Evolutionary conservation across 202 grass and related monocot genomes (phyloP).

Genomic region (Zizania palustris): DNA sequence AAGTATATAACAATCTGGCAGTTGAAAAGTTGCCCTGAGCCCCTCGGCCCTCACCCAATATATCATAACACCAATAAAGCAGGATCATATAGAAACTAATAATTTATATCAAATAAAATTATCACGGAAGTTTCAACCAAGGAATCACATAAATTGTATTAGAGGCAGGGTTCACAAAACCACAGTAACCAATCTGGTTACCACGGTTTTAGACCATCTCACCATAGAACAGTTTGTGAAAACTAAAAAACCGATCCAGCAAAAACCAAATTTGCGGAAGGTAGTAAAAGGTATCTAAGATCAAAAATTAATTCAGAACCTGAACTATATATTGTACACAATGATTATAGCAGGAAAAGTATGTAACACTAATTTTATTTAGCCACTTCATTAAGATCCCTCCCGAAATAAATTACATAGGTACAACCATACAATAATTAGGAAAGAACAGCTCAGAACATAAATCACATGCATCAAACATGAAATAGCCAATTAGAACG

Average conservation of each 20-base stretch:
- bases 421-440: neutral
- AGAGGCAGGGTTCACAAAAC: too few relatives aligned
- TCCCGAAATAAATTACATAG: neutral
- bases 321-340: neutral
- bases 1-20: too few relatives aligned
- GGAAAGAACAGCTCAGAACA: neutral
- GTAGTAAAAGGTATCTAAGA: neutral
- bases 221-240: too few relatives aligned
- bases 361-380: neutral
- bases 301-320: conserved; percentile 3
- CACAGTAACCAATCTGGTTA: too few relatives aligned
- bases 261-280: too few relatives aligned
- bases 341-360: neutral
- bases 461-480: neutral
- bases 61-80: neutral
- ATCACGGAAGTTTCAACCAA: neutral
- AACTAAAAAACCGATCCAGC: too few relatives aligned
- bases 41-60: too few relatives aligned
- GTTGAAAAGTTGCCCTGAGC: too few relatives aligned
- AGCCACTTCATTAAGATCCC: neutral
- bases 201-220: too few relatives aligned
- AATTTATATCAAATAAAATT: neutral
- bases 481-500: neutral
- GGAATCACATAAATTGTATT: neutral
- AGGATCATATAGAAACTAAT: neutral